Base-by-base conservation (phyloP, 140 eudicot genomes). In the Anethum foeniculum region DNA sequence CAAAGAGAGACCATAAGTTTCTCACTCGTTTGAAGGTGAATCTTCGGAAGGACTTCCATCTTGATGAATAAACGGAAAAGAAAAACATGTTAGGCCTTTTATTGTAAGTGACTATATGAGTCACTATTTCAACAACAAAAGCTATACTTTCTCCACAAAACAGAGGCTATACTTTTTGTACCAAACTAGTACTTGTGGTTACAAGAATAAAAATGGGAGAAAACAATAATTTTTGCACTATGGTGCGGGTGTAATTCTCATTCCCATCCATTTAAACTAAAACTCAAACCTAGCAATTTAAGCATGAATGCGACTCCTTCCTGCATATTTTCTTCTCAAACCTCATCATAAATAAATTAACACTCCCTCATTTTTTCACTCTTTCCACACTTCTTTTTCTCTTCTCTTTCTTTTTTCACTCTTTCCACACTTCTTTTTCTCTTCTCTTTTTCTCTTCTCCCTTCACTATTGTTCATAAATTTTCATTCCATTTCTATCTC, bases 21-120 rank as follows among this genome's bases (percentile, higher is more conserved):
- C 82, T 87, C 87, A 87, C 86, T 87, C 88, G 79, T 81, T 82
- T 48, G 89, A 77, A 80, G 87, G 43, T 71, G 78, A 41, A 44
- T 88, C 94, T 76, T 86, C 94, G 0, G 85, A 67, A 14, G 88
- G 77, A 36, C 67, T 81, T 87, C 94, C 94, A 75, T 86, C 94
- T 87, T 75, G 14, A 72, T 2, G 7, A 38, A 74, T 73, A 0
- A 23, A 21, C 25, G 43, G 54, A 5, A 7, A 44, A 44, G 12
- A 75, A 5, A 12, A 75, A 75, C 14, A 48, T 19, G 62, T 48
- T 2, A 75, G 62, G 43, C 60, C 13, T 44, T 47, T 27, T 7
- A 41, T 15, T 75, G 27, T 47, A 46, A 23, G n/a, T 75, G 78
- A 73, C 71, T 13, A 27, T 10, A 68, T 14, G 39, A 68, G 44